Conservation (phyloP, 2,329 filamentous ascomycete species). For the Neopestalotiopsis sp. region DNA sequence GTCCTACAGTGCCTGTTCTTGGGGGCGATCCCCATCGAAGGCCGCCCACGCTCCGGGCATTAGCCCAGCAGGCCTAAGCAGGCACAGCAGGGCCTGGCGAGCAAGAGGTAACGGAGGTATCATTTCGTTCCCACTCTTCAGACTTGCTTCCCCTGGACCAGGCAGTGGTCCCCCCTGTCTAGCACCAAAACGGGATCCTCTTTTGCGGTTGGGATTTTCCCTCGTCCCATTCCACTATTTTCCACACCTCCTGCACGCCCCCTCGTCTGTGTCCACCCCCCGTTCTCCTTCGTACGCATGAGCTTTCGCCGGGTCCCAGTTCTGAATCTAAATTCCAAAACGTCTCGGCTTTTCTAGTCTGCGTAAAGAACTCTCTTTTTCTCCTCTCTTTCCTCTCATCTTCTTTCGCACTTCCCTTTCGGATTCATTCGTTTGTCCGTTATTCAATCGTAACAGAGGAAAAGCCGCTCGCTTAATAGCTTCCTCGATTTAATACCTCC, state of each 20-base stretch:
- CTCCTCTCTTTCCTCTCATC: constrained; percentile 26
- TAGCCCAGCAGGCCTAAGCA: background rate
- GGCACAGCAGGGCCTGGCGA: background rate
- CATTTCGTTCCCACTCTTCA: constrained; percentile 13
- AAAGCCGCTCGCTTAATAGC: constrained; percentile 39
- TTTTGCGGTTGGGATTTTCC: constrained; percentile 14
- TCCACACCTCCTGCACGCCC: background rate
- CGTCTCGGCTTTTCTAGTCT: constrained; percentile 42
- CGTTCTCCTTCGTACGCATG: constrained; percentile 2
- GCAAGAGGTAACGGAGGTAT: constrained; percentile 10
- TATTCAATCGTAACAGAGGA: constrained; percentile 38
- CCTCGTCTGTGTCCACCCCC: background rate
- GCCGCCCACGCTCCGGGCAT: background rate
- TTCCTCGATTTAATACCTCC: constrained; percentile 42
- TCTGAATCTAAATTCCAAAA: constrained; percentile 37
- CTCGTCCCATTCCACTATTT: constrained; percentile 10
- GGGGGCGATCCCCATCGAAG: constrained; percentile 2
- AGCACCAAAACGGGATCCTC: constrained; percentile 16
- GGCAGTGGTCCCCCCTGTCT: background rate
- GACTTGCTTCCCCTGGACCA: constrained; percentile 15
- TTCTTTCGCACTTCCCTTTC: constrained; percentile 37
- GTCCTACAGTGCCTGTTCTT: background rate
- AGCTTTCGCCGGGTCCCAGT: constrained; percentile 9
- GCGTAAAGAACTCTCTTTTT: constrained; percentile 36
- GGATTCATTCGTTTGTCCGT: constrained; percentile 46